phyloP scores from a whole-genome alignment of 768 basidiomycete species.

The Crassisporium funariophilum region DNA sequence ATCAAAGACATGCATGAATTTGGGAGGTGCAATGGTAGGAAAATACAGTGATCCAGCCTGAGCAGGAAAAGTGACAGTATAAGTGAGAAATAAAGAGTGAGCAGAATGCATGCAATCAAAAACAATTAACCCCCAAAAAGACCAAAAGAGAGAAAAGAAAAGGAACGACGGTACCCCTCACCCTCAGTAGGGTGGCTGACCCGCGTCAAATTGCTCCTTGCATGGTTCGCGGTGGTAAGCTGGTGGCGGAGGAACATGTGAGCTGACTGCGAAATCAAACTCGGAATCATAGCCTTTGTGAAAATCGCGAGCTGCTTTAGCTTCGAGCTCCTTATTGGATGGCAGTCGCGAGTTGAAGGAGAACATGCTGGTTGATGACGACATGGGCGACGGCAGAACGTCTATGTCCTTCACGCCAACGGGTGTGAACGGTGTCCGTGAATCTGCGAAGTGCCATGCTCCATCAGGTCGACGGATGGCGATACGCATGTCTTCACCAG shows the following conservation, averaged over 20 bases:
- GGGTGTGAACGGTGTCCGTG: constrained; percentile 42
- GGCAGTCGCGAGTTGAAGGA: constrained; percentile 17
- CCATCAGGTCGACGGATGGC: constrained; percentile 55
- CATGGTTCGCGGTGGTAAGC: constrained; percentile 26
- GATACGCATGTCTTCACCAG: constrained; percentile 60
- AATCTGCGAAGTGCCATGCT: constrained; percentile 55
- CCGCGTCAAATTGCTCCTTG: constrained; percentile 16
- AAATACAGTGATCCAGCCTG: background rate
- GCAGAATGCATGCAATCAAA: too few relatives aligned
- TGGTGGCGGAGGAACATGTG: constrained; percentile 27
- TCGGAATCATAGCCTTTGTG: constrained; percentile 19
- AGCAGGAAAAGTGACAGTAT: background rate
- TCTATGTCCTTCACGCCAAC: constrained; percentile 40
- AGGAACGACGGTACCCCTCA: constrained; percentile 3
- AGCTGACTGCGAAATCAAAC: constrained; percentile 17
- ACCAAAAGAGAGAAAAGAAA: constrained; percentile 3
- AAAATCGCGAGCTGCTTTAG: constrained; percentile 11
- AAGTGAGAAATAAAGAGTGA: constrained; percentile 4
- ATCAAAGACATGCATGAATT: too few relatives aligned
- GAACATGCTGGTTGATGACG: constrained; percentile 19
- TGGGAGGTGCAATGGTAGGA: too few relatives aligned
- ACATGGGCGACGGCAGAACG: constrained; percentile 27
- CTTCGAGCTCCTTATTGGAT: constrained; percentile 25
- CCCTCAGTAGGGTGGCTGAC: background rate
- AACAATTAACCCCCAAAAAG: constrained; percentile 7